A percentile compares a stretch with the other conserved stretches of the same genome.
These are phyloP conservation scores for Papiliotrema flavescens DNA, from an alignment of 1,284 basidiomycete genomes.

Conservation along the genomic window DNA sequence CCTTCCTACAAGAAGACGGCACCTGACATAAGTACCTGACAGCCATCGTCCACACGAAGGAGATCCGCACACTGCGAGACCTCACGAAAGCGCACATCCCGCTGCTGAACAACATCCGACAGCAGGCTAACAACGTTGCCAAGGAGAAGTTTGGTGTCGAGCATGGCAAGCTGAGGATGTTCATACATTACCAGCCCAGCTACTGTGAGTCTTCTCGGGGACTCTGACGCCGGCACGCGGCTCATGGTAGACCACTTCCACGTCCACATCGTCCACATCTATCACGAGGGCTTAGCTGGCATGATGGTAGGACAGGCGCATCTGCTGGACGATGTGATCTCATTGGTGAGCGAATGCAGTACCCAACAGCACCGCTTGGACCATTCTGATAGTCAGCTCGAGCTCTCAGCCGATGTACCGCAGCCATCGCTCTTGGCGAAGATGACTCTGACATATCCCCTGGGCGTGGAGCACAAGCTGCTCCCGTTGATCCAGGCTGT, in stretches of 20 bases:
- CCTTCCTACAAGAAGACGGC: background rate
- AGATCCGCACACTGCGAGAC: conserved; percentile 68
- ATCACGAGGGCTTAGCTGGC: conserved; percentile 62
- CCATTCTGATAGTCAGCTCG: conserved; percentile 54
- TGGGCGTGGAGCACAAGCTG: conserved; percentile 77
- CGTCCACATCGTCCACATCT: conserved; percentile 84
- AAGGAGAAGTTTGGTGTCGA: conserved; percentile 70
- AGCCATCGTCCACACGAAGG: conserved; percentile 60
- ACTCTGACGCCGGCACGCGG: background rate
- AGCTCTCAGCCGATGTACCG: conserved; percentile 51
- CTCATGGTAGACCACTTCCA: conserved; percentile 76
- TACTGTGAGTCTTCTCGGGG: conserved; percentile 66
- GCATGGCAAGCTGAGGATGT: conserved; percentile 66
- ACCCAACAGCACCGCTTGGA: background rate
- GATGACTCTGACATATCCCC: conserved; percentile 75
- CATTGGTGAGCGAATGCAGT: conserved; percentile 56
- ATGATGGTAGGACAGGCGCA: conserved; percentile 89
- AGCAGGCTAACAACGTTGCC: conserved; percentile 61
- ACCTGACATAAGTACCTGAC: conserved; percentile 61
- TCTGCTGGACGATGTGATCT: conserved; percentile 85
- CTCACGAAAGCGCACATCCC: conserved; percentile 62
- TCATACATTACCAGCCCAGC: conserved; percentile 91
- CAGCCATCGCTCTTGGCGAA: conserved; percentile 56
- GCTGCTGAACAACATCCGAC: conserved; percentile 63
- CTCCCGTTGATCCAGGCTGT: conserved; percentile 39